Conservation (phyloP, 352 stramenopile species). For the Phytophthora aleatoria region DNA sequence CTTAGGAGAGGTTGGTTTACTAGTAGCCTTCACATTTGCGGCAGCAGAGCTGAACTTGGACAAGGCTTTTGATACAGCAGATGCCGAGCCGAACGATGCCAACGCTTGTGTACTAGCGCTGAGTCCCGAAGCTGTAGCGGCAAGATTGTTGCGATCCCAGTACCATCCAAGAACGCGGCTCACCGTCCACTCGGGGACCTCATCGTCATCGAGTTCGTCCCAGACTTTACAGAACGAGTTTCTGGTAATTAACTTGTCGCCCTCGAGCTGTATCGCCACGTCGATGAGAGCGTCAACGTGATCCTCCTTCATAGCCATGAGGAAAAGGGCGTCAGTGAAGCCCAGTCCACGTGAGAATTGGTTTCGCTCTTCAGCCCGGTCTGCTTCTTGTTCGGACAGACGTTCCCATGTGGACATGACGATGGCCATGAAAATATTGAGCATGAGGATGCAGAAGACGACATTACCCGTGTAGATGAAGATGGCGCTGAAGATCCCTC, state of each 20-base stretch:
- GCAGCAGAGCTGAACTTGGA: slow-evolving; percentile 26
- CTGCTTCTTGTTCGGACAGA: slow-evolving; percentile 55
- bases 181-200: slow-evolving; percentile 47
- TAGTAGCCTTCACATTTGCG: slow-evolving; percentile 13
- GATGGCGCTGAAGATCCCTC: slow-evolving; percentile 63
- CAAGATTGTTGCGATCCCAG: slow-evolving; percentile 46
- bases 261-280: slow-evolving; percentile 53
- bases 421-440: slow-evolving; percentile 82
- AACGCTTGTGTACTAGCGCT: slow-evolving; percentile 26
- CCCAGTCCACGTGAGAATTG: slow-evolving; percentile 51
- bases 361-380: slow-evolving; percentile 49
- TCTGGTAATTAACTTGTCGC: slow-evolving; percentile 40
- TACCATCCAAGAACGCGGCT: slow-evolving; percentile 61
- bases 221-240: slow-evolving; percentile 47
- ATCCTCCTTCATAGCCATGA: slow-evolving; percentile 66
- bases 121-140: slow-evolving; percentile 23
- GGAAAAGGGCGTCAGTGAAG: slow-evolving; percentile 47
- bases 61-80: slow-evolving; percentile 33
- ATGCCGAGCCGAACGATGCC: slow-evolving; percentile 28
- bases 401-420: slow-evolving; percentile 77
- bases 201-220: slow-evolving; percentile 41
- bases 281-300: slow-evolving; percentile 65
- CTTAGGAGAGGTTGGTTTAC: slow-evolving; percentile 17
- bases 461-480: slow-evolving; percentile 75
- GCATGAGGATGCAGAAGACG: slow-evolving; percentile 80